Base-by-base conservation (phyloP, 306 rosid genomes). In the Nissolia schottii region DNA sequence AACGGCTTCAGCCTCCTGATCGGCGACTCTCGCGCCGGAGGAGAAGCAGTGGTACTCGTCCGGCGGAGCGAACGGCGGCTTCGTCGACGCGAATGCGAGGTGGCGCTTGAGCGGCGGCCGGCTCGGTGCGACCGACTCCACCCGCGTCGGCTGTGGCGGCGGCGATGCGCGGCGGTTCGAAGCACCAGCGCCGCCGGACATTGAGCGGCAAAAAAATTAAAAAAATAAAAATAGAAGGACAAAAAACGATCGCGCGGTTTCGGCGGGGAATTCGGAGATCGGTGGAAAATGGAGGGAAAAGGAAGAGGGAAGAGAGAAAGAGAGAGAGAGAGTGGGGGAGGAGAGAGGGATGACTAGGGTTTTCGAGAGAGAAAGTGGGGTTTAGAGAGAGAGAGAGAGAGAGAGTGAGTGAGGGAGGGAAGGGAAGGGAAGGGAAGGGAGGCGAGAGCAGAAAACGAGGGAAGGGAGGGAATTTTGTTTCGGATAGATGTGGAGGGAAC, bases 401-500 rank as follows among this genome's bases (percentile, higher is more conserved):
- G n/a, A 34, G 45, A 61, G 69, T 67, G 74, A 63, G 56, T 20
- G 53, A 51, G 53, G 38, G 56, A 31, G 43, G 57, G 76, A 62
- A 49, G 64, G 75, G 66, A n/a, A n/a, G n/a, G 65, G 79, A 37
- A 55, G 73, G 46, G 80, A n/a, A 10, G 43, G 8, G 71, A 32
- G 27, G 57, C 9, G 62, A 65, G 83, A 89, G 88, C 80, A 92
- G 96, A 89, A 86, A 86, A 92, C 94, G 98, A 92, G 98, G 98
- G 96, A 90, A 89, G 94, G 94, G 97, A 91, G 96, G 98, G 97
- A 91, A 87, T 86, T 95, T 89, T 88, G 84, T 84, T 91, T 91
- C 93, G 91, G 97, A 88, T 86, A 80, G 93, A 85, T 89, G 97
- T 95, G 99, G 99, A 95, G 99, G 99, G 99, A 91, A 95, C 79